Evolutionary conservation across 495 filamentous ascomycete genomes (phyloP).

Genomic region (Chaetomium cochliodes): DNA sequence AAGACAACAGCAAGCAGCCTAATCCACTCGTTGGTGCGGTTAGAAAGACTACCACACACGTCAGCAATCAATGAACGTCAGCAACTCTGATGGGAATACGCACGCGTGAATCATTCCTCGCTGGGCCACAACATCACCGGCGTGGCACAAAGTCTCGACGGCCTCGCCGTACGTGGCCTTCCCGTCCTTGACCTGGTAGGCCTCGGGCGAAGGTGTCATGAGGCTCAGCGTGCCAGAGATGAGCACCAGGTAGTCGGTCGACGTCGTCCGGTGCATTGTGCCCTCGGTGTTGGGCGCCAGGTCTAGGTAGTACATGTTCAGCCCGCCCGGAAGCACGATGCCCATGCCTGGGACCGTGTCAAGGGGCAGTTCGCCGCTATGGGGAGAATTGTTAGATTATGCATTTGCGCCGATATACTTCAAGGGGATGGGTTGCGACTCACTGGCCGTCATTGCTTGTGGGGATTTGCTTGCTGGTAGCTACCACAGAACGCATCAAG

Average conservation of each 20-base stretch:
- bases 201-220: not conserved
- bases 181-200: conserved; percentile 2
- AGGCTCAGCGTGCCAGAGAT: conserved; percentile 7
- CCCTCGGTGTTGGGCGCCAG: conserved; percentile 11
- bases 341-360: conserved; percentile 11
- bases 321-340: conserved; percentile 8
- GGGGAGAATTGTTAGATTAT: not conserved
- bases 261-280: conserved; percentile 8
- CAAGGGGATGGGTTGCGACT: not conserved
- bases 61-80: not conserved
- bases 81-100: not conserved
- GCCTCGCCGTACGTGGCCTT: conserved; percentile 5
- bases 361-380: conserved; percentile 1
- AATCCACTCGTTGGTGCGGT: conserved; percentile 6
- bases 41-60: not conserved
- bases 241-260: conserved; percentile 9
- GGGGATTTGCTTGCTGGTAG: conserved; percentile 10
- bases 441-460: conserved; percentile 11
- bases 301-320: conserved; percentile 13
- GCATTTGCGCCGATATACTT: too few relatives aligned
- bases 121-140: conserved; percentile 10
- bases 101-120: conserved; percentile 8
- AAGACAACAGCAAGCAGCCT: conserved; percentile 5
- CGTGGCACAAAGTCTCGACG: conserved; percentile 8
- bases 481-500: conserved; percentile 6